phyloP scores from a whole-genome alignment of 331 rosid genomes.

The Quercus lobata region DNA sequence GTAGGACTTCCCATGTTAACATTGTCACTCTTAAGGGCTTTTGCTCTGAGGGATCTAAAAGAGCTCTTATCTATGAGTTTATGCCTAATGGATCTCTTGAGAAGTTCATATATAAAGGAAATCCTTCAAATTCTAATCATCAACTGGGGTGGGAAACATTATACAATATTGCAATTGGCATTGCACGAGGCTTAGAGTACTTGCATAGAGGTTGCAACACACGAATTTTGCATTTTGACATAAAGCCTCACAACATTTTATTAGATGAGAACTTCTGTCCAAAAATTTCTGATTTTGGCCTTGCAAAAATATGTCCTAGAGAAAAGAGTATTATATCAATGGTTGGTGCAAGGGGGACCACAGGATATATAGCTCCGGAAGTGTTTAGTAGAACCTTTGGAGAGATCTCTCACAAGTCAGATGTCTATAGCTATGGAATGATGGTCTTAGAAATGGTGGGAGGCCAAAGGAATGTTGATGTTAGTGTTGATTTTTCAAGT shows the following conservation, averaged over 20 bases:
- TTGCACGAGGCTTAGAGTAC: no score
- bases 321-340: no score
- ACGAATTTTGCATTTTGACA: no score
- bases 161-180: not conserved
- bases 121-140: not conserved
- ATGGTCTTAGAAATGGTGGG: constrained; percentile 49
- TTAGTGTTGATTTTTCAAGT: constrained; percentile 24
- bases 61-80: not conserved
- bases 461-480: constrained; percentile 24
- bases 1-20: constrained; percentile 8
- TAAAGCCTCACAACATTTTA: no score
- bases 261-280: not conserved
- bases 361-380: constrained; percentile 2
- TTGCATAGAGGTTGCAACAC: no score
- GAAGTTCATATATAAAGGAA: constrained; percentile 19
- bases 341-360: no score
- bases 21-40: not conserved
- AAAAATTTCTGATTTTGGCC: constrained; percentile 20
- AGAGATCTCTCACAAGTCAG: constrained; percentile 38
- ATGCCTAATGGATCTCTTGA: constrained; percentile 23
- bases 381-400: constrained; percentile 41
- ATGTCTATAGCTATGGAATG: constrained; percentile 58
- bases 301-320: not conserved
- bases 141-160: constrained; percentile 10
- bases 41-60: not conserved